These are phyloP conservation scores for Thermoascus crustaceus DNA, from an alignment of 2,329 filamentous ascomycete genomes.

Conservation along the genomic window DNA sequence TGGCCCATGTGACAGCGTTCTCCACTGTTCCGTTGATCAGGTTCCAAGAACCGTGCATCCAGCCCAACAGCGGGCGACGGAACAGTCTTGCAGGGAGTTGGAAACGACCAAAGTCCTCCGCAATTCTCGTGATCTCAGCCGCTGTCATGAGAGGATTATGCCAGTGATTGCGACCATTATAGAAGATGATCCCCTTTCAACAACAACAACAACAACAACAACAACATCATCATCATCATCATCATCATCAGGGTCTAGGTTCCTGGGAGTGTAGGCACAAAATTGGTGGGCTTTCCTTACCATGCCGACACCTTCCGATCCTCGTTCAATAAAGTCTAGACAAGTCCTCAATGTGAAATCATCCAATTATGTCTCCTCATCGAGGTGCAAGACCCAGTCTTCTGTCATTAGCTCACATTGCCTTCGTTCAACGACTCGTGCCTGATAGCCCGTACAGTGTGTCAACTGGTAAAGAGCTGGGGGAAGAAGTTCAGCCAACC, in stretches of 20 bases:
- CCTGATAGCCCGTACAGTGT: not conserved
- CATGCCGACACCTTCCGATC: slow-evolving; percentile 7
- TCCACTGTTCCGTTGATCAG: slow-evolving; percentile 9
- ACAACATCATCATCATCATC: too few species aligned
- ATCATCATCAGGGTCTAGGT: too few species aligned
- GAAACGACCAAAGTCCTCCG: slow-evolving; percentile 9
- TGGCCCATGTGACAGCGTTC: slow-evolving; percentile 8
- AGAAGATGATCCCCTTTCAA: slow-evolving; percentile 9
- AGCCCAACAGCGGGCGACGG: slow-evolving; percentile 7
- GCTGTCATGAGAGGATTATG: slow-evolving; percentile 5
- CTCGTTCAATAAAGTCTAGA: slow-evolving; percentile 10
- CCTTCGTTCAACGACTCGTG: slow-evolving; percentile 2
- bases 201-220: too few species aligned
- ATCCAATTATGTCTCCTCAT: slow-evolving; percentile 11
- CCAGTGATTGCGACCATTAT: slow-evolving; percentile 8
- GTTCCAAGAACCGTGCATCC: slow-evolving; percentile 7
- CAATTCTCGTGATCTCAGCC: slow-evolving; percentile 7
- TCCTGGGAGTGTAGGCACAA: not conserved
- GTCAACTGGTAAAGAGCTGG: not conserved
- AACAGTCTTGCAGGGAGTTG: slow-evolving; percentile 7
- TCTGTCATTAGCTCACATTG: slow-evolving; percentile 6
- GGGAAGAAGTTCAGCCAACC: not conserved
- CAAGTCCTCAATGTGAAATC: slow-evolving; percentile 5
- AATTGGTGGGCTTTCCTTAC: not conserved
- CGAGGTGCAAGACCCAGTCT: slow-evolving; percentile 11